A percentile compares a stretch with the other conserved stretches of the same genome.
phyloP scores from a whole-genome alignment of 2,329 filamentous ascomycete species.

The Aurifilum marmelostoma region DNA sequence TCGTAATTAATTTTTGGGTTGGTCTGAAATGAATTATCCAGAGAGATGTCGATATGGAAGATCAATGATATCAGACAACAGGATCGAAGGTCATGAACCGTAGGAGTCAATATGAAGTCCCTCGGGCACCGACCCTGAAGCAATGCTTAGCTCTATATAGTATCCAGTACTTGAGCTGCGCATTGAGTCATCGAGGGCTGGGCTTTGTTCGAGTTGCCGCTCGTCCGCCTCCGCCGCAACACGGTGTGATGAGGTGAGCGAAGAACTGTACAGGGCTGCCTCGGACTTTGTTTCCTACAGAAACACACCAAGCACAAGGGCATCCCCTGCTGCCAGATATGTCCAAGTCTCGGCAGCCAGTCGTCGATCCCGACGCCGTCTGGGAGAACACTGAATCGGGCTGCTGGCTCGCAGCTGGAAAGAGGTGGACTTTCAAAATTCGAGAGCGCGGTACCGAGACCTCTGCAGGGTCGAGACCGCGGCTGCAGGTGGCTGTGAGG shows the following conservation, averaged over 20 bases:
- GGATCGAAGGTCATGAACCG: too few species aligned
- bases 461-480: not conserved
- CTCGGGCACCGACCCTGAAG: not conserved
- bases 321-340: conserved; percentile 5
- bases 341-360: conserved; percentile 8
- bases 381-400: not conserved
- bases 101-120: too few species aligned
- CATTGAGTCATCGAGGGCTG: conserved; percentile 23
- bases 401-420: not conserved
- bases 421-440: not conserved
- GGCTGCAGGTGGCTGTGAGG: not conserved
- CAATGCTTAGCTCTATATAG: not conserved
- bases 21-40: too few species aligned
- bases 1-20: too few species aligned
- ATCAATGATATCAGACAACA: too few species aligned
- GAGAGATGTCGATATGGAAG: too few species aligned
- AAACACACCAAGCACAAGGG: not conserved
- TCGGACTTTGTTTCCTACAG: not conserved
- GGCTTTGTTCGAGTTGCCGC: conserved; percentile 11
- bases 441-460: not conserved
- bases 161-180: conserved; percentile 18
- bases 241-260: conserved; percentile 13
- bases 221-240: conserved; percentile 10
- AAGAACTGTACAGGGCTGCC: conserved; percentile 13
- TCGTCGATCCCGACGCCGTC: not conserved